Evolutionary conservation across 176 grass and related monocot genomes (phyloP), one percentile per base, ranked within the genome.

Genomic region (Eragrostis curvula): DNA sequence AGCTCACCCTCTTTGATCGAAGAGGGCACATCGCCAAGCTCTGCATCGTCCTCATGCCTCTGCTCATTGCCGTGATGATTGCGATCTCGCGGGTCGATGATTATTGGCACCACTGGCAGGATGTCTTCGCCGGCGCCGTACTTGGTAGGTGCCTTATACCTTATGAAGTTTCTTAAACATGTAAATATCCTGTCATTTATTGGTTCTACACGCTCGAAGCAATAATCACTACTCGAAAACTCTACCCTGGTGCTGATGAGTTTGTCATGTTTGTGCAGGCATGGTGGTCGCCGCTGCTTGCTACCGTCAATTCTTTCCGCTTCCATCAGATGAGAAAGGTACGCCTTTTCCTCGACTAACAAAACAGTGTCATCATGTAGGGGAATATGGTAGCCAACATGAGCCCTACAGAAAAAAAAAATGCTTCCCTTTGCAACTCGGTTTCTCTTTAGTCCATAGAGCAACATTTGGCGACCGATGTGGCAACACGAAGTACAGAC

Each of bases 21-120:
- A 68, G 66, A 10, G 92, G 92, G 0, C 92, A 94, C 28, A 73
- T 92, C 18, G 84, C 65, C 24, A 95, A 95, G 90, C 70, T 92
- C 39, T 95, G 92, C 68, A 12, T 90, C 9, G 92, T 92, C 68
- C 68, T 95, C 11, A 29, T 51, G 27, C 92, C 92, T 61, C 79
- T 95, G 56, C 84, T 95, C 73, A 23, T 83, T 15, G 92, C 87
- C 16, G 75, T 68, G 12, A 68, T 95, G 68, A 28, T 92, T 11
- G 87, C 71, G 0, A 51, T 92, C 64, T 92, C 92, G 20, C 72
- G 92, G 67, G 89, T 95, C 7, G 92, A 95, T 59, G 92, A 95
- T 85, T 92, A 95, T 56, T 89, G 89, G 84, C 92, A 95, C 84
- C 89, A 95, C 18, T 92, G 92, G 92, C 80, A 89, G 36, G 92